These are phyloP conservation scores for Ceratobasidium sp. DNA, from an alignment of 1,284 basidiomycete species.

Conservation along the genomic window DNA sequence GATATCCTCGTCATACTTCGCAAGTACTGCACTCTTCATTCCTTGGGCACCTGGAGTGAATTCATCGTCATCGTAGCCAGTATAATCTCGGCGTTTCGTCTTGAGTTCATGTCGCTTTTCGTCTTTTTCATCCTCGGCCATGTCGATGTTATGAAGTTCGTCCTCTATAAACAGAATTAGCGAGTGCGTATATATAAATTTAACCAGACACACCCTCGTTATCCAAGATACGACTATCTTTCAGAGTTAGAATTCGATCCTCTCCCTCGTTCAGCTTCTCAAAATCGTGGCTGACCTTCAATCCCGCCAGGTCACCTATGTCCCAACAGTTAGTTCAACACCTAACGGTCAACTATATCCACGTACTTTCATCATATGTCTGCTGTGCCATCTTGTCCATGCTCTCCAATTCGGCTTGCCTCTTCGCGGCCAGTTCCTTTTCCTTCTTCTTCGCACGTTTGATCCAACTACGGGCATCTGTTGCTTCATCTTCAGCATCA, in stretches of 20 bases:
- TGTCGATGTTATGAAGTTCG: slow-evolving; percentile 93
- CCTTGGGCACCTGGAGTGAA: slow-evolving; percentile 78
- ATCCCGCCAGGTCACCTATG: slow-evolving; percentile 80
- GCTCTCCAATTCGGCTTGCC: slow-evolving; percentile 81
- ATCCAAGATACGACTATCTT: slow-evolving; percentile 93
- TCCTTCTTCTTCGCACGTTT: slow-evolving; percentile 55
- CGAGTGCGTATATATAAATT: background rate
- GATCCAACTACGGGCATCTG: slow-evolving; percentile 53
- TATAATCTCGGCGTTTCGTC: slow-evolving; percentile 91
- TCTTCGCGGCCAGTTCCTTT: slow-evolving; percentile 65
- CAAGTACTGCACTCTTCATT: slow-evolving; percentile 84
- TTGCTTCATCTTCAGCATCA: slow-evolving; percentile 53
- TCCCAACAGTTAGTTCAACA: background rate
- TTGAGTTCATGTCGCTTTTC: slow-evolving; percentile 87
- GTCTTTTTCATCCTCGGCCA: slow-evolving; percentile 86
- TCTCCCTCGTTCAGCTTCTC: slow-evolving; percentile 93
- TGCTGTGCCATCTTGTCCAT: slow-evolving; percentile 82
- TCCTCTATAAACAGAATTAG: slow-evolving; percentile 74
- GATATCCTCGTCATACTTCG: slow-evolving; percentile 95
- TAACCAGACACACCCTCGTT: slow-evolving; percentile 77
- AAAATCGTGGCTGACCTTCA: slow-evolving; percentile 96
- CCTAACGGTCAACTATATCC: slow-evolving; percentile 30
- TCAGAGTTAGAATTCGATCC: slow-evolving; percentile 94
- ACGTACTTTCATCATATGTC: slow-evolving; percentile 84
- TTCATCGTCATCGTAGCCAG: slow-evolving; percentile 97